Percentiles rank a stretch among this genome's conserved stretches.
Evolutionary conservation across 2,329 filamentous ascomycete species (phyloP).

Genomic region (Botrytis cinerea): DNA sequence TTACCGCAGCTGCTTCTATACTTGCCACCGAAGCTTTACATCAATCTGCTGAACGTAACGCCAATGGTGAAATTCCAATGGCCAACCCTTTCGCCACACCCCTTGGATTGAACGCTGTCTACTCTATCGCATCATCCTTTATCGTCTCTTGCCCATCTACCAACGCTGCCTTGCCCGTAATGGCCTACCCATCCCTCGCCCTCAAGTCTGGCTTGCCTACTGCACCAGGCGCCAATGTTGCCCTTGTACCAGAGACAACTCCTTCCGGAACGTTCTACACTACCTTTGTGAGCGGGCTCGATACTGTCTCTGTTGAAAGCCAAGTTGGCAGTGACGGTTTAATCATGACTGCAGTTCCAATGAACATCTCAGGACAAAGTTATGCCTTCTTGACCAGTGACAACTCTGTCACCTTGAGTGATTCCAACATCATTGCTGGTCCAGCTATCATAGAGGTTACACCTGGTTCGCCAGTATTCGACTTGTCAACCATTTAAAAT

Average conservation of each 20-base stretch:
- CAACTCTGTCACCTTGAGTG: slow-evolving; percentile 42
- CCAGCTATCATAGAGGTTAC: slow-evolving; percentile 43
- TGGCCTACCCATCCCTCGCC: slow-evolving; percentile 56
- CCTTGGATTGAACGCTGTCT: slow-evolving; percentile 59
- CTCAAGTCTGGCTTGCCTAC: slow-evolving; percentile 36
- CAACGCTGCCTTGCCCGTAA: slow-evolving; percentile 60
- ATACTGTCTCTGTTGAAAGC: slow-evolving; percentile 42
- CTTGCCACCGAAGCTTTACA: slow-evolving; percentile 68
- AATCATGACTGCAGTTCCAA: slow-evolving; percentile 39
- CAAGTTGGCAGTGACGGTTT: slow-evolving; percentile 36
- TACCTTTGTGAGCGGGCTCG: slow-evolving; percentile 42
- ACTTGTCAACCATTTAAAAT: slow-evolving; percentile 30
- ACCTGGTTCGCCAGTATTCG: slow-evolving; percentile 36
- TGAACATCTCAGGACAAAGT: slow-evolving; percentile 43
- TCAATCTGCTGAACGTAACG: slow-evolving; percentile 59
- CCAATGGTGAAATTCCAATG: slow-evolving; percentile 53
- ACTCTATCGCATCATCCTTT: slow-evolving; percentile 63
- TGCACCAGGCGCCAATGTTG: slow-evolving; percentile 31
- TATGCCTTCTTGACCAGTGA: slow-evolving; percentile 47
- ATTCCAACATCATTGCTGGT: slow-evolving; percentile 45
- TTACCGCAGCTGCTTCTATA: slow-evolving; percentile 64
- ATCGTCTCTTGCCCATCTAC: slow-evolving; percentile 57
- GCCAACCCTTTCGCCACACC: slow-evolving; percentile 62
- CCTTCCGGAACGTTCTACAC: slow-evolving; percentile 40
- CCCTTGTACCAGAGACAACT: slow-evolving; percentile 36